Base-by-base conservation (phyloP, 2,329 filamentous ascomycete genomes). In the Aspergillus luchuensis region DNA sequence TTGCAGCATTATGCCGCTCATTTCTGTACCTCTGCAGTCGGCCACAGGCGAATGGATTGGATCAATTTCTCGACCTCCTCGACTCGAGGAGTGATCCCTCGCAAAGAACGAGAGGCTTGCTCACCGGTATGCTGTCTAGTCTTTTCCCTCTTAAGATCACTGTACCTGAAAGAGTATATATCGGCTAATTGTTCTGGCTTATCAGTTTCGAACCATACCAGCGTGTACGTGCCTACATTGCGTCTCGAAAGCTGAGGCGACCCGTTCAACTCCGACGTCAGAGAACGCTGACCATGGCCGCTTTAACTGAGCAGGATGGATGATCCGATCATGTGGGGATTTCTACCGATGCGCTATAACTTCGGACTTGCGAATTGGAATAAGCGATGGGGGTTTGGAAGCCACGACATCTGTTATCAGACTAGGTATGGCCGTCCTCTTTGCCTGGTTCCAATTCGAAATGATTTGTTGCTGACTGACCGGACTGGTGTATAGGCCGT, bases 371-470 rank as follows among this genome's bases (percentile, higher is more conserved):
- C 84, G 58, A 72, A 72, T 7, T 78, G 73, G 68, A 95, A 93
- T 72, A 83, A 92, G 71, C 87, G 95, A 74, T 98, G 93, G 92
- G 87, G 89, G 8, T 84, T 99, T 57, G 95, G 91, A 23, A 96
- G 92, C 70, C 91, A 97, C 75, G 95, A 99, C 76, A 93, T 99
- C 62, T 97, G 93, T 79, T 99, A 96, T 76, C 89, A 89, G 70
- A 94, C 91, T 73, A 89, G 87, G 91, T 95, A 79, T 63, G 68
- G 17, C 17, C 33, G 15, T 7, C 11, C 4, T 11, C 7, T 19
- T 8, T 25, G 21, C 7, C 8, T 11, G n/a, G 2, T 19, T n/a
- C 15, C 1, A 5, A 6, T 45, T 36, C 23, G 13, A 5, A 7
- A n/a, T 19, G 8, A 8, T 15, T 11, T 28, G 45, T 21, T n/a